phyloP scores from a whole-genome alignment of 495 filamentous ascomycete genomes.

The Physcia stellaris region DNA sequence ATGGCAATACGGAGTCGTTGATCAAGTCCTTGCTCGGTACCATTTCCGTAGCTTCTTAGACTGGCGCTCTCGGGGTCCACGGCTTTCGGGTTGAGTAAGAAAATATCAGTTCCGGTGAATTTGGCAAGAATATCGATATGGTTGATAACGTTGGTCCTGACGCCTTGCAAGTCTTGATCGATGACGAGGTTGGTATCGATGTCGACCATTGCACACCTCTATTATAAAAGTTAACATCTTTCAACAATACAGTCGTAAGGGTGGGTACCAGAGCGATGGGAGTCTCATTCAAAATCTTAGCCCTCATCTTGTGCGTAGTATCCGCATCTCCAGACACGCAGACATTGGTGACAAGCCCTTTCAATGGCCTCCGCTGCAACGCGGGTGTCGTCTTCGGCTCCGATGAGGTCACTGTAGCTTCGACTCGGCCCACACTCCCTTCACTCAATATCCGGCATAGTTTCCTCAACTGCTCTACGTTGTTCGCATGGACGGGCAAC shows the following conservation, averaged over 20 bases:
- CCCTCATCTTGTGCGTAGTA: constrained; percentile 69
- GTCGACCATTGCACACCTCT: constrained; percentile 87
- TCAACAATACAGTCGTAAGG: constrained; percentile 12
- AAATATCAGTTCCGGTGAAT: constrained; percentile 90
- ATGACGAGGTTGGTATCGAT: constrained; percentile 80
- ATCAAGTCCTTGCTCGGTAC: constrained; percentile 52
- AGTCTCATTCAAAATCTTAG: constrained; percentile 71
- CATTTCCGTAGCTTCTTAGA: constrained; percentile 50
- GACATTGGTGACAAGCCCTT: constrained; percentile 76
- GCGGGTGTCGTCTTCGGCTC: constrained; percentile 64
- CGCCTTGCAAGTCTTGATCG: constrained; percentile 48
- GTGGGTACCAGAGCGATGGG: constrained; percentile 66
- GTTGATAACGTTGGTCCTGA: constrained; percentile 59
- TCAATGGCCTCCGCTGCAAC: constrained; percentile 46
- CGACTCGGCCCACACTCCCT: constrained; percentile 49
- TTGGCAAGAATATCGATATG: constrained; percentile 71
- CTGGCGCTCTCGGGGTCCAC: constrained; percentile 37
- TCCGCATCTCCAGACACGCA: constrained; percentile 77
- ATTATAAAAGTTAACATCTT: too few relatives aligned
- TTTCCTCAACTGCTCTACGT: constrained; percentile 61
- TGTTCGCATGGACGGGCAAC: constrained; percentile 75
- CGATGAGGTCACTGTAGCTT: constrained; percentile 69
- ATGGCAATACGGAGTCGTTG: constrained; percentile 81
- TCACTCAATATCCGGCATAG: constrained; percentile 70
- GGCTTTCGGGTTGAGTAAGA: constrained; percentile 71